phyloP scores from a whole-genome alignment of 1,139 yeast genomes.

The Sugiyamaella sp. region DNA sequence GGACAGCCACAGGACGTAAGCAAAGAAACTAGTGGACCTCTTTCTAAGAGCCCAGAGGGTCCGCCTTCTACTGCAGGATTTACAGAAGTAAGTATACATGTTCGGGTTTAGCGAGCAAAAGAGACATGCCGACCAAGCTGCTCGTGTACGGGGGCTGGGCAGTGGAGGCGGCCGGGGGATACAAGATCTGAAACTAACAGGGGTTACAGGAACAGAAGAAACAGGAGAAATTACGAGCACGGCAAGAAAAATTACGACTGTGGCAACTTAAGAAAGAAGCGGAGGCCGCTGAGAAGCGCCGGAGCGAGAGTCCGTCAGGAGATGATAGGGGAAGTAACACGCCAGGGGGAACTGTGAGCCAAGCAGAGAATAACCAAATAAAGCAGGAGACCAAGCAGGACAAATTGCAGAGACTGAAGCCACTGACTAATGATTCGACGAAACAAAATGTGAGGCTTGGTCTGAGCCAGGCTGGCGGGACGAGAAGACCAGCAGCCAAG shows the following conservation, averaged over 20 bases:
- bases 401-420: neutral
- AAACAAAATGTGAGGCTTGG: neutral
- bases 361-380: conserved; percentile 6
- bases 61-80: no score
- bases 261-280: conserved; percentile 45
- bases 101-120: no score
- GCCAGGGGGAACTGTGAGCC: conserved; percentile 9
- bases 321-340: conserved; percentile 17
- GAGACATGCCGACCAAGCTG: no score
- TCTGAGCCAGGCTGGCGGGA: neutral
- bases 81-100: no score
- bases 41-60: no score
- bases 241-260: conserved; percentile 43
- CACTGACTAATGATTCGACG: neutral
- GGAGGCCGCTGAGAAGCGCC: conserved; percentile 29
- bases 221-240: conserved; percentile 39
- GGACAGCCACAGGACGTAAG: neutral
- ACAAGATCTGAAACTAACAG: neutral
- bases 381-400: neutral
- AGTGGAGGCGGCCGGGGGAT: neutral
- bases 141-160: no score
- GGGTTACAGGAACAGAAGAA: conserved; percentile 18
- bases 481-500: neutral
- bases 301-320: conserved; percentile 7
- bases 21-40: neutral